Conservation (phyloP, 768 basidiomycete species). For the Xerocomellus chrysenteron region DNA sequence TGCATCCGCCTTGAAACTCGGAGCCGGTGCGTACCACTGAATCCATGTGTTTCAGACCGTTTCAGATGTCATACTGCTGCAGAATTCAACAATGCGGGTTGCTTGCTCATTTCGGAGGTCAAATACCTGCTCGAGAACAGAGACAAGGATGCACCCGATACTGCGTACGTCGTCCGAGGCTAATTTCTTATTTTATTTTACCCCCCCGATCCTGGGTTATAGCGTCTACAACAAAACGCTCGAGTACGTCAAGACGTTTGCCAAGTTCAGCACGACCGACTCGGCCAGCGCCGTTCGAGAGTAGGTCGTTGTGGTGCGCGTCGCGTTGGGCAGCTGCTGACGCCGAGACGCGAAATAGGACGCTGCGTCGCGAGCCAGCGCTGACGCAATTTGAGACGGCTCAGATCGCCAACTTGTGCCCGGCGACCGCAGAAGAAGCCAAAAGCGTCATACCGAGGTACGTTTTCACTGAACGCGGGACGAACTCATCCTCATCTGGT, state of each 20-base stretch:
- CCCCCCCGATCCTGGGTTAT: not conserved
- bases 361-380: constrained; percentile 72
- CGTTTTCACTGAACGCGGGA: not conserved
- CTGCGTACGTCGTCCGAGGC: constrained; percentile 52
- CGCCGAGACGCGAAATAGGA: constrained; percentile 41
- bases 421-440: constrained; percentile 84
- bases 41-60: not conserved
- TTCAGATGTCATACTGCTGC: not conserved
- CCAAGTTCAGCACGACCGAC: constrained; percentile 85
- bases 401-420: constrained; percentile 89
- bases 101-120: constrained; percentile 88
- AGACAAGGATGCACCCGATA: constrained; percentile 85
- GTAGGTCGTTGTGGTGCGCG: constrained; percentile 43
- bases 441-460: constrained; percentile 91
- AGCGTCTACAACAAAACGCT: constrained; percentile 93
- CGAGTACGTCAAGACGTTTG: constrained; percentile 89
- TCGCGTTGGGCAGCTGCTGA: too few species aligned
- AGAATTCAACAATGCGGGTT: constrained; percentile 94
- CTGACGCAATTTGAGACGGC: constrained; percentile 90
- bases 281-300: constrained; percentile 85
- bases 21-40: constrained; percentile 48
- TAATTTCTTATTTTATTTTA: too few species aligned
- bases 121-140: constrained; percentile 86
- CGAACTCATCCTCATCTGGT: not conserved
- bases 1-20: constrained; percentile 80